phyloP scores from a whole-genome alignment of 163 green algal genomes.

The Chlamydomonas reinhardtii region DNA sequence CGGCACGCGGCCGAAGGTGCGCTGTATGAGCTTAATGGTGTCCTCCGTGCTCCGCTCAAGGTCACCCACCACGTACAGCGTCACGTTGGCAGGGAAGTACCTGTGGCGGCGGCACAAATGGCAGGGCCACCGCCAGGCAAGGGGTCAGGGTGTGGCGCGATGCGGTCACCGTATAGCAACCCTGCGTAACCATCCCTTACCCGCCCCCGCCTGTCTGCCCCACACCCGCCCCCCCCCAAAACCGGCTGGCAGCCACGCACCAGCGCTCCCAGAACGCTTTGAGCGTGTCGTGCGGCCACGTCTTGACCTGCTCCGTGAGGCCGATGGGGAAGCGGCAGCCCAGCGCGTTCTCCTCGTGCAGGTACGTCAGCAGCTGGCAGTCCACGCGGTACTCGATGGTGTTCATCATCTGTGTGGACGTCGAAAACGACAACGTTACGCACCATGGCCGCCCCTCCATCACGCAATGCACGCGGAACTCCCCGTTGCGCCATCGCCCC shows the following conservation, averaged over 20 bases:
- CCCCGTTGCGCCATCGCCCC: no score
- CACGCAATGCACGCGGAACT: no score
- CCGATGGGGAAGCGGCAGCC: conserved; percentile 97
- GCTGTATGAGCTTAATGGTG: conserved; percentile 73
- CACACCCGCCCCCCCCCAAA: no score
- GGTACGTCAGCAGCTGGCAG: conserved; percentile 96
- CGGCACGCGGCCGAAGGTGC: conserved; percentile 77
- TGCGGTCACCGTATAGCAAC: no score
- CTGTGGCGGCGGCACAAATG: no score
- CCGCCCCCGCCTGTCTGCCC: not conserved
- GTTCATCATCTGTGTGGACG: conserved; percentile 80
- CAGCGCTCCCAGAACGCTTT: conserved; percentile 91
- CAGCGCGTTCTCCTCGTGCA: conserved; percentile 98
- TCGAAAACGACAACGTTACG: no score
- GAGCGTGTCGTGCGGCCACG: conserved; percentile 85
- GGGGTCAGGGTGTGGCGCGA: no score
- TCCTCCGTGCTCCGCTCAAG: conserved; percentile 64
- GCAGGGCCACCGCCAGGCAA: no score
- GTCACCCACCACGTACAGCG: conserved; percentile 93
- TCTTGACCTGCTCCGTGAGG: conserved; percentile 91
- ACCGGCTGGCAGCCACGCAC: no score
- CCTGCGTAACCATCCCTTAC: no score
- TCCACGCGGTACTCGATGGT: conserved; percentile 97
- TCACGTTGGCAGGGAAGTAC: conserved; percentile 98
- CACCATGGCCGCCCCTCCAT: no score